These are phyloP conservation scores for Pythium dissotocum DNA, from an alignment of 352 stramenopile species.

Conservation along the genomic window DNA sequence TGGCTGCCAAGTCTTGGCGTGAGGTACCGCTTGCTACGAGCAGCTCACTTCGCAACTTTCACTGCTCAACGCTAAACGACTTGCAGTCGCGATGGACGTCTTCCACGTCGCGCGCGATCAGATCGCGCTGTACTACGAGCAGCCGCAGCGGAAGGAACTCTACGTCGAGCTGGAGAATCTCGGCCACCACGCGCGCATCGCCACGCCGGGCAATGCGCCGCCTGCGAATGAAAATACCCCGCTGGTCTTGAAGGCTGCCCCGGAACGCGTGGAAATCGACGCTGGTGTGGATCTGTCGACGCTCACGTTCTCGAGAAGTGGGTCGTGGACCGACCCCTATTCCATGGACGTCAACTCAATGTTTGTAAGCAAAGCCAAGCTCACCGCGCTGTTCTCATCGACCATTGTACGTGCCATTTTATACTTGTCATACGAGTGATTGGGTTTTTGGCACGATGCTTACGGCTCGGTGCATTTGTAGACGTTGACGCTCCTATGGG, in stretches of 20 bases:
- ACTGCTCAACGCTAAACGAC: too few relatives aligned
- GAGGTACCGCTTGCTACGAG: too few relatives aligned
- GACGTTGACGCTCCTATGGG: conserved; percentile 5
- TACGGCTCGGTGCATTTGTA: background rate
- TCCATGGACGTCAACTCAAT: background rate
- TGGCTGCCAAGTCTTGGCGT: too few relatives aligned
- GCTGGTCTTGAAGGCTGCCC: conserved; percentile 19
- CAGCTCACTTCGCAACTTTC: too few relatives aligned
- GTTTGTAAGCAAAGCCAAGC: background rate
- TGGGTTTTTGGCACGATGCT: background rate
- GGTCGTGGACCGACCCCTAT: background rate
- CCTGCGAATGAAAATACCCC: conserved; percentile 9
- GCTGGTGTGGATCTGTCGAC: conserved; percentile 16
- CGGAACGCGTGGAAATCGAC: background rate
- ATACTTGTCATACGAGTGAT: conserved; percentile 9
- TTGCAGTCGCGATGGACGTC: too few relatives aligned
- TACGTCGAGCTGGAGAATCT: background rate
- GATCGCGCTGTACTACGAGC: too few relatives aligned
- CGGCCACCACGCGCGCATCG: conserved; percentile 15
- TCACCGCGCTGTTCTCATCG: conserved; percentile 24
- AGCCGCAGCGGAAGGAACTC: too few relatives aligned
- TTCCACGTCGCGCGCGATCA: too few relatives aligned
- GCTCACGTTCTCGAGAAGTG: background rate
- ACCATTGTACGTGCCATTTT: conserved; percentile 33
- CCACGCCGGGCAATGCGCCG: background rate